Evolutionary conservation across 1,284 basidiomycete genomes (phyloP), one percentile per base, ranked within the genome.

Genomic region (Cronartium quercuum): DNA sequence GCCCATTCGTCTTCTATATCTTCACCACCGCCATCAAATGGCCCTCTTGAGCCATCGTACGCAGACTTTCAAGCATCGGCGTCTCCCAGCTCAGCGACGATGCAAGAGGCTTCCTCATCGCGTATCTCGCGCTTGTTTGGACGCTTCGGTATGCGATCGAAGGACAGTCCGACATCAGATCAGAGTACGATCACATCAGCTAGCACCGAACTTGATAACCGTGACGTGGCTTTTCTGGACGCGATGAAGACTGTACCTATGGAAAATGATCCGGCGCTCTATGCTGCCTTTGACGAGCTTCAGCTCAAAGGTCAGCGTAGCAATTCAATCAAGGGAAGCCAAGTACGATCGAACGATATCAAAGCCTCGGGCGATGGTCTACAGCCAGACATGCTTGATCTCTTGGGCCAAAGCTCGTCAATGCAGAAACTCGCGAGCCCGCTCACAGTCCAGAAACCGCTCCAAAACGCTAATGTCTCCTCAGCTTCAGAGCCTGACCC

Each of bases 121-220:
- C 41, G 60, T n/a, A 61, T 71, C 42, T 63, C 68, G 34, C 68
- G 68, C 24, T 62, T 71, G 35, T 71, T 71, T 18, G 68, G 68
- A 62, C 61, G 68, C 34, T 51, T 71, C 55, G 68, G 60, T 10
- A 35, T 61, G 44, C 68, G 68, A 21, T 35, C 60, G 2, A 58
- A 60, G 6, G 63, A 63, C 42, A 63, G 60, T 13, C 55, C 41
- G 24, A n/a, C 18, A 21, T 9, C 35, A 2, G 68, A 71, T 63
- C 44, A 61, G 6, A 34, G 40, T 51, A 9, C 34, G 51, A 61
- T 37, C 6, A 38, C 38, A 24, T 51, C 61, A 44, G 60, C 68
- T n/a, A 44, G 47, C 24, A 71, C 68, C 34, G 68, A 71, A 63
- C 61, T 71, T n/a, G 44, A 71, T 51, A 61, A 60, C 18, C 55